phyloP scores from a whole-genome alignment of 768 basidiomycete species.

The Auricularia sp. region DNA sequence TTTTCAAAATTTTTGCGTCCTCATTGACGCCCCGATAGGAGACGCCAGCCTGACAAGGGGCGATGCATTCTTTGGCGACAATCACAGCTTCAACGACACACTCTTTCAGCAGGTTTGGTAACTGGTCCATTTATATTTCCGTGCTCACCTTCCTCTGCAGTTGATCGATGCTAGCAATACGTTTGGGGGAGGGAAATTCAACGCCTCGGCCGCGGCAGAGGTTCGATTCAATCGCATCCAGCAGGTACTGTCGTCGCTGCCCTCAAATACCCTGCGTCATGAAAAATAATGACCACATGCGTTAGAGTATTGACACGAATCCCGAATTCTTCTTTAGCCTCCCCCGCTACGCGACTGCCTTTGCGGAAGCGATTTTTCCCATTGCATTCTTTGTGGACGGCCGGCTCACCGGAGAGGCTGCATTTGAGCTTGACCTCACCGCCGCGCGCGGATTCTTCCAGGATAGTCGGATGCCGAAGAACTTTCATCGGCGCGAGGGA shows the following conservation, averaged over 20 bases:
- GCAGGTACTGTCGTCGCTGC: not conserved
- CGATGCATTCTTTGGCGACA: conserved; percentile 9
- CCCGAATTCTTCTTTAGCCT: conserved; percentile 6
- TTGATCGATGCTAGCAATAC: not conserved
- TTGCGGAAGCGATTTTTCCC: conserved; percentile 5
- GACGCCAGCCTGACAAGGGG: conserved; percentile 7
- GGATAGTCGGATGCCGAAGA: not conserved
- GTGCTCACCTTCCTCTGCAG: not conserved
- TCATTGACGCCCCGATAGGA: not conserved
- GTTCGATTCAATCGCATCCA: conserved; percentile 6
- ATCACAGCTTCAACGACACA: conserved; percentile 6
- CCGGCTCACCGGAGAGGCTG: not conserved
- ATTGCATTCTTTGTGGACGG: conserved; percentile 4
- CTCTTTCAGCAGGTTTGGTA: conserved; percentile 3
- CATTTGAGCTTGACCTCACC: conserved; percentile 3
- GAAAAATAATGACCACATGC: not conserved
- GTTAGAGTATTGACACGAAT: conserved; percentile 2
- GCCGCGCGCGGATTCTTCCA: conserved; percentile 3
- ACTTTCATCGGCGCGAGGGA: conserved; percentile 1
- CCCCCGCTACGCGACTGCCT: conserved; percentile 3
- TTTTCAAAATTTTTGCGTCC: not conserved
- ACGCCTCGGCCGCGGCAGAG: conserved; percentile 2
- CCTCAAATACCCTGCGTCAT: too few species aligned
- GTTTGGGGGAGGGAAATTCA: not conserved
- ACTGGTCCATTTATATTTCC: not conserved